Conservation (phyloP, 441 rosid species). For the Sinapis alba region DNA sequence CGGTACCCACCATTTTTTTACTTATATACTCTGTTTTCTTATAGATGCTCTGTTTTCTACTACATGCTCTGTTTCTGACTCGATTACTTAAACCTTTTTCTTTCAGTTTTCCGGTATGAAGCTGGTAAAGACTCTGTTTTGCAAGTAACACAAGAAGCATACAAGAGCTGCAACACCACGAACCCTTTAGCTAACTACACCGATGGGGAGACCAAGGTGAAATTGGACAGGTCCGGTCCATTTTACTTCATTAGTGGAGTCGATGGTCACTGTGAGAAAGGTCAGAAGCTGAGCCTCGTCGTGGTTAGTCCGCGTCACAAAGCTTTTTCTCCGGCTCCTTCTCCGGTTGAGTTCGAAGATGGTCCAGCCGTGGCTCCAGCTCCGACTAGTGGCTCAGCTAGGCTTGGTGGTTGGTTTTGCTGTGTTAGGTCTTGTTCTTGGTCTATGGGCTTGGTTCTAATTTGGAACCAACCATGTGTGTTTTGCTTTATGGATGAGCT, state of each 20-base stretch:
- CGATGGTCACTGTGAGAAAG: constrained; percentile 50
- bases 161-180: constrained; percentile 45
- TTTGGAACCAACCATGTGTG: constrained; percentile 23
- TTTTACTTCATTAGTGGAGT: constrained; percentile 64
- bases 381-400: constrained; percentile 18
- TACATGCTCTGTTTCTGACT: constrained; percentile 21
- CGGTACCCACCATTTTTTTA: constrained; percentile 42
- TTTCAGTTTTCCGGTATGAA: constrained; percentile 69
- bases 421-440: constrained; percentile 35
- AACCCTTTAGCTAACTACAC: constrained; percentile 44
- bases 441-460: constrained; percentile 38
- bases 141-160: constrained; percentile 47
- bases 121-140: constrained; percentile 60
- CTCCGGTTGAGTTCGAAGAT: constrained; percentile 29
- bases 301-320: constrained; percentile 31
- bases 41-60: constrained; percentile 5
- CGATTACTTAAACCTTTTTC: not conserved
- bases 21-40: not conserved
- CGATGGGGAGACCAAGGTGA: constrained; percentile 49
- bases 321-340: constrained; percentile 37
- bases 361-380: constrained; percentile 40
- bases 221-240: constrained; percentile 48
- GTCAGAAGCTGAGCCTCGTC: constrained; percentile 50
- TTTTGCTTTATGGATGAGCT: constrained; percentile 1
- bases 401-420: constrained; percentile 14